A percentile compares a stretch with the other conserved stretches of the same genome.
These are phyloP conservation scores for Excoecaria cochinchinensis DNA, from an alignment of 345 rosid genomes.

Conservation along the genomic window DNA sequence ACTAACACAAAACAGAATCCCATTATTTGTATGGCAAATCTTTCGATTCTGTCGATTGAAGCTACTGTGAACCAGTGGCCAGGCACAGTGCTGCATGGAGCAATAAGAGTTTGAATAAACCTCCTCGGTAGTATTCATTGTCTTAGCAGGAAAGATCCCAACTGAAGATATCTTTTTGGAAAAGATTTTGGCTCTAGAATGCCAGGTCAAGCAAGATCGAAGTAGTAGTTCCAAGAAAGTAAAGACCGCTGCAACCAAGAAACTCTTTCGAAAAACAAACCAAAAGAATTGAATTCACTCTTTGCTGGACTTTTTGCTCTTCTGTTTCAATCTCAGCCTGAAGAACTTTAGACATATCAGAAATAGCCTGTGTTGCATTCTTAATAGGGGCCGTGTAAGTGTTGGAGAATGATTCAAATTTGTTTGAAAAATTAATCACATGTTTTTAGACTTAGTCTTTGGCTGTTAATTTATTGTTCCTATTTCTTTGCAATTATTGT, in stretches of 20 bases:
- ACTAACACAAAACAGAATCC: slow-evolving; percentile 88
- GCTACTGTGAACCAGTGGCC: slow-evolving; percentile 87
- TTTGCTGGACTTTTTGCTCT: slow-evolving; percentile 36
- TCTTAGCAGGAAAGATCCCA: slow-evolving; percentile 74
- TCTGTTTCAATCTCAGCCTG: slow-evolving; percentile 69
- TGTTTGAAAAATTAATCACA: no score
- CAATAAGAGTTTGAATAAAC: slow-evolving; percentile 74
- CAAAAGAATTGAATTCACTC: slow-evolving; percentile 45
- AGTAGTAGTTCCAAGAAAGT: slow-evolving; percentile 71
- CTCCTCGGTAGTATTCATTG: slow-evolving; percentile 74
- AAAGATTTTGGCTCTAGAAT: slow-evolving; percentile 40
- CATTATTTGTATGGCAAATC: slow-evolving; percentile 77
- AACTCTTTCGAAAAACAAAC: slow-evolving; percentile 62
- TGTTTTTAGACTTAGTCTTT: no score
- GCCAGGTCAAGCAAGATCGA: slow-evolving; percentile 40
- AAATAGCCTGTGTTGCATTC: slow-evolving; percentile 61
- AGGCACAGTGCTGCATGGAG: slow-evolving; percentile 72
- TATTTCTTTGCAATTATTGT: no score
- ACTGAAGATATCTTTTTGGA: slow-evolving; percentile 81
- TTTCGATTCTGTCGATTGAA: slow-evolving; percentile 58
- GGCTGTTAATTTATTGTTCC: no score
- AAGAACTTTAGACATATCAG: slow-evolving; percentile 79
- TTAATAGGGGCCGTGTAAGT: slow-evolving; percentile 84
- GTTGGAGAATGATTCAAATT: no score
- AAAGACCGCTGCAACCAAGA: slow-evolving; percentile 61